phyloP scores from a whole-genome alignment of 768 basidiomycete genomes.

The Tylopilus sp. region DNA sequence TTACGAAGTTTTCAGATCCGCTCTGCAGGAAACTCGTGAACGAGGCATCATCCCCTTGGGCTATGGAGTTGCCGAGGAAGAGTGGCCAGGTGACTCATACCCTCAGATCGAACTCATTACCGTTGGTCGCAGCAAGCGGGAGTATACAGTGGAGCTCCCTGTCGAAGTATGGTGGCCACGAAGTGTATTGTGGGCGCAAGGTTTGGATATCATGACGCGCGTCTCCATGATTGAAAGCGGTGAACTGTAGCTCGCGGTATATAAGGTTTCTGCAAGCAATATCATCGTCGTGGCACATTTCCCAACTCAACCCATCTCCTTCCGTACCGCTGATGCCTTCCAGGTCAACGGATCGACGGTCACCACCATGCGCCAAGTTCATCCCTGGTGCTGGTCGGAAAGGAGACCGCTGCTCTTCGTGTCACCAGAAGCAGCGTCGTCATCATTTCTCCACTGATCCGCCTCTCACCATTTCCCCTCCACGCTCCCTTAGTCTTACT shows the following conservation, averaged over 20 bases:
- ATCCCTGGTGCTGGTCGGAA: neutral
- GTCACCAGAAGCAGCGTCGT: neutral
- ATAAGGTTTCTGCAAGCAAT: neutral
- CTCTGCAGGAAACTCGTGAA: neutral
- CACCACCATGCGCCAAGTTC: neutral
- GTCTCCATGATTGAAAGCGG: conserved; percentile 2
- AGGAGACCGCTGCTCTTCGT: neutral
- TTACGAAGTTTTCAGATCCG: neutral
- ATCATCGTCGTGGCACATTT: neutral
- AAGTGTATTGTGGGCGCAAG: conserved; percentile 4
- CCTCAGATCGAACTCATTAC: conserved; percentile 5
- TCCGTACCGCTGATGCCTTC: neutral
- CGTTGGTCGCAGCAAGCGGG: neutral
- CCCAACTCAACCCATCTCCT: neutral
- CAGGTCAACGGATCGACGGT: neutral
- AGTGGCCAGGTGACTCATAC: neutral
- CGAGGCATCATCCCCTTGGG: neutral
- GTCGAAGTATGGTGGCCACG: conserved; percentile 5
- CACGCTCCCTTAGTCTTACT: neutral
- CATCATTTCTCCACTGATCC: neutral
- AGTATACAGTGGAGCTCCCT: neutral
- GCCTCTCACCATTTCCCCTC: neutral
- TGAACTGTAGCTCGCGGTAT: conserved; percentile 4
- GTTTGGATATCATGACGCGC: conserved; percentile 6
- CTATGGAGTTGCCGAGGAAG: conserved; percentile 5